These are phyloP conservation scores for Jamesozyma gamospora DNA, from an alignment of 805 yeast species.

Conservation along the genomic window DNA sequence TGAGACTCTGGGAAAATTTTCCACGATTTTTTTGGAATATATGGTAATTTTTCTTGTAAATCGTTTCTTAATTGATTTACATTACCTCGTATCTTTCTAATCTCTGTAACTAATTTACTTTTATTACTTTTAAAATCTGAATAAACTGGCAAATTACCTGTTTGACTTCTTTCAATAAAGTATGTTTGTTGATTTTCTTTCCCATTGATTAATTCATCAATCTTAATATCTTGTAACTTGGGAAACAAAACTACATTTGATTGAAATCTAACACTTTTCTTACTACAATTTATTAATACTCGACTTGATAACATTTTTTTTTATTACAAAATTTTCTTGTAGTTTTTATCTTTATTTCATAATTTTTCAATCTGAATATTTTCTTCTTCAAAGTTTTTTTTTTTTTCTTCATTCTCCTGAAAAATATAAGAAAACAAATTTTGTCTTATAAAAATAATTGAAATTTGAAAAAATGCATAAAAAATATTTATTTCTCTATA, in stretches of 20 bases:
- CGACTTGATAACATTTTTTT: no score
- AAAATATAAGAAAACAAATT: no score
- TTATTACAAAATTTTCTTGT: no score
- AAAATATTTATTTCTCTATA: no score
- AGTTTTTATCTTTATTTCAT: no score
- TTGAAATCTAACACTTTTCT: not conserved
- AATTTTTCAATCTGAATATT: no score
- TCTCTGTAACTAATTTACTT: conserved; percentile 57
- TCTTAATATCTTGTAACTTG: conserved; percentile 22
- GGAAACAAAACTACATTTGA: conserved; percentile 15
- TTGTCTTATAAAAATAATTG: no score
- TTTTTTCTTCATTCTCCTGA: no score
- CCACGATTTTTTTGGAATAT: conserved; percentile 38
- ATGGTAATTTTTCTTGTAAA: conserved; percentile 41
- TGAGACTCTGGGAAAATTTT: conserved; percentile 41
- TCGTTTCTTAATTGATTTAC: conserved; percentile 56
- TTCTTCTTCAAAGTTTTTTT: no score
- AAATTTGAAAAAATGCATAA: no score
- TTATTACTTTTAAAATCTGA: conserved; percentile 49
- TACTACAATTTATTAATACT: no score
- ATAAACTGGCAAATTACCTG: conserved; percentile 77
- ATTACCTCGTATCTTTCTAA: conserved; percentile 64
- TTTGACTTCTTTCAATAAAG: conserved; percentile 38
- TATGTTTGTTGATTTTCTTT: conserved; percentile 21
- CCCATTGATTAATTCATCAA: conserved; percentile 20